Base-by-base conservation (phyloP, 2,329 filamentous ascomycete species). In the Fusarium sulawesiense region DNA sequence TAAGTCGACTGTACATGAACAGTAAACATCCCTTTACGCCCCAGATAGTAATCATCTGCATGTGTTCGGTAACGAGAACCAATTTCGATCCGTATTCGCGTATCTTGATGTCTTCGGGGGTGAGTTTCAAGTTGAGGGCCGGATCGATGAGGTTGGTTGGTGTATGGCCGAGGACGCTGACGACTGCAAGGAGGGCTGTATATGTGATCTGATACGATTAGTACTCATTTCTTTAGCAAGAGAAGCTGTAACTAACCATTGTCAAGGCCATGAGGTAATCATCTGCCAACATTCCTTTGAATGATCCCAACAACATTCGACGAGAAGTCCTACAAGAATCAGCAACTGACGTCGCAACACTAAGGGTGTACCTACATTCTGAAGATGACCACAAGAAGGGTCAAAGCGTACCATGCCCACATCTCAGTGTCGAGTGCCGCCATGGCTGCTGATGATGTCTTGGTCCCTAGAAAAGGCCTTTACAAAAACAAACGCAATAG, bases 41-140 rank as follows among this genome's bases (percentile, higher is more conserved):
- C 83, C 85, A 89, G 18, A 86, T 84, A 0, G 85, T 82, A 46
- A 88, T 81, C 21, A 91, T 81, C 80, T 91, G 90, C 65, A 85
- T 82, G 71, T 89, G 82, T 64, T 90, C 88, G 0, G 87, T 86
- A 12, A 89, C 84, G 16, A 89, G 82, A 2, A 89, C 87, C 76
- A 88, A 83, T 79, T 90, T 90, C 50, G 86, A 88, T 20, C 88
- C 88, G 45, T 76, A 79, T 3, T 80, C 77, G 47, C 86, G 80
- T n/a, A 81, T 73, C 6, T 73, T 74, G 46, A 83, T 81, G 25
- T 78, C 80, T 3, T 79, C 71, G 1, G 83, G 80, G 0, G 86
- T 88, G 51, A 90, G 78, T 1, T 75, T 74, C 2, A 78, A 70
- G 0, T 79, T 76, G 13, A 88, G 82, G 14, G 82, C 78, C 0